Conservation (phyloP, 192 early-diverging fungal genomes). For the Backusella parvicylindrica region DNA sequence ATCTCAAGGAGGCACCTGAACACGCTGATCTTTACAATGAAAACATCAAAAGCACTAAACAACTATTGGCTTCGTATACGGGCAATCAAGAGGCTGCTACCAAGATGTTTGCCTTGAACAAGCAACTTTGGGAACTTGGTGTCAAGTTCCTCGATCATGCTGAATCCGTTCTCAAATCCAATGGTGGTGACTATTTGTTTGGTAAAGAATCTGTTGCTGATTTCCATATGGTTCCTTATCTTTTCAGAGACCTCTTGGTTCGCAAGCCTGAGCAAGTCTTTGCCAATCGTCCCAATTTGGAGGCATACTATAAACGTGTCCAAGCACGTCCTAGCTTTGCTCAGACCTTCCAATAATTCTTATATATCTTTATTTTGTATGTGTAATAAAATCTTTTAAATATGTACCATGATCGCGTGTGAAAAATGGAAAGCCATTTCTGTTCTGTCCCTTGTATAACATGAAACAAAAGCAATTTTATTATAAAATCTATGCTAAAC, state of each 20-base stretch:
- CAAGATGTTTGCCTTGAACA: conserved; percentile 1
- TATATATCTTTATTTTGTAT: not conserved
- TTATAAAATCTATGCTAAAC: no score
- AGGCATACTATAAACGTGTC: conserved; percentile 9
- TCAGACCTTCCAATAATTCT: not conserved
- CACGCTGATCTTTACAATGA: conserved; percentile 6
- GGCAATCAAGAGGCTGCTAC: not conserved
- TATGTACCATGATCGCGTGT: no score
- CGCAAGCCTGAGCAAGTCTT: conserved; percentile 7
- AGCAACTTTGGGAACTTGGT: not conserved
- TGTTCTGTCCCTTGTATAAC: no score
- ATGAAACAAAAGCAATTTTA: no score
- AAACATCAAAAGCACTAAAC: conserved; percentile 5
- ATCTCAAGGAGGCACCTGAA: conserved; percentile 6
- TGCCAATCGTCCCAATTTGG: conserved; percentile 5
- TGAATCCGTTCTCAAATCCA: conserved; percentile 2
- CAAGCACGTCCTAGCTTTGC: conserved; percentile 14
- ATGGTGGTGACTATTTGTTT: not conserved
- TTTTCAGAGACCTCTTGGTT: conserved; percentile 7
- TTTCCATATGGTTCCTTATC: conserved; percentile 19
- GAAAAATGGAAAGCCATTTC: no score
- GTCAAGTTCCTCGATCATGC: conserved; percentile 6
- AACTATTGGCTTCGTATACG: not conserved
- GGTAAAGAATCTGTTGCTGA: conserved; percentile 15
- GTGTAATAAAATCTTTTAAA: not conserved